phyloP scores from a whole-genome alignment of 768 basidiomycete species.

The Phylloporus sp. region DNA sequence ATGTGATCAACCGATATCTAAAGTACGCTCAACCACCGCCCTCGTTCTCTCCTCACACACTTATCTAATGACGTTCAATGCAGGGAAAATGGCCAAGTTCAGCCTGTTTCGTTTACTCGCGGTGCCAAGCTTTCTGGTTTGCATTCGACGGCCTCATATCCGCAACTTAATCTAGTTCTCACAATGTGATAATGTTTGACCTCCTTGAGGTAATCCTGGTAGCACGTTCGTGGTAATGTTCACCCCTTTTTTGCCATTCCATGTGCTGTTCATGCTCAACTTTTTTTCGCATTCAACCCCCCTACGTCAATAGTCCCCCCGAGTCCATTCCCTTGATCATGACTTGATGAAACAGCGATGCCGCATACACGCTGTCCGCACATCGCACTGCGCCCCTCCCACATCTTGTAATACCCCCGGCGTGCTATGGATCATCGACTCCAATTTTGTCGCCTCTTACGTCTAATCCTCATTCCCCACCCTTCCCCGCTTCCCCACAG shows the following conservation, averaged over 20 bases:
- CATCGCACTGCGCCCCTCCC: neutral
- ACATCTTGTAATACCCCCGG: neutral
- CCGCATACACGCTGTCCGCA: neutral
- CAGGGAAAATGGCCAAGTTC: neutral
- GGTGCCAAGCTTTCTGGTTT: neutral
- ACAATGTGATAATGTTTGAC: neutral
- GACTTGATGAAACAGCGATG: neutral
- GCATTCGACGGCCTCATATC: neutral
- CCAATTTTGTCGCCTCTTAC: conserved; percentile 5
- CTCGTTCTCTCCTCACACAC: neutral
- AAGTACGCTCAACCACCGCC: conserved; percentile 4
- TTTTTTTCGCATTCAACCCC: neutral
- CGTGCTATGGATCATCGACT: neutral
- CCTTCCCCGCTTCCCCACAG: conserved; percentile 27
- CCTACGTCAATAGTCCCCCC: neutral
- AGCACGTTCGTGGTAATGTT: conserved; percentile 6
- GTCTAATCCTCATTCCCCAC: conserved; percentile 14
- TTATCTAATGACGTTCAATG: neutral
- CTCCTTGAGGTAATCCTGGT: conserved; percentile 15
- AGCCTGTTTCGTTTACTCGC: neutral
- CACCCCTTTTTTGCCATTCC: conserved; percentile 10
- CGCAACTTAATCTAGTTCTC: conserved; percentile 8
- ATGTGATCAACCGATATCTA: conserved; percentile 8
- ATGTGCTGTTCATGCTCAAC: conserved; percentile 2
- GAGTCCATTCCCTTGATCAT: neutral